Conservation (phyloP, 345 rosid genomes). For the Sonneratia alba region DNA sequence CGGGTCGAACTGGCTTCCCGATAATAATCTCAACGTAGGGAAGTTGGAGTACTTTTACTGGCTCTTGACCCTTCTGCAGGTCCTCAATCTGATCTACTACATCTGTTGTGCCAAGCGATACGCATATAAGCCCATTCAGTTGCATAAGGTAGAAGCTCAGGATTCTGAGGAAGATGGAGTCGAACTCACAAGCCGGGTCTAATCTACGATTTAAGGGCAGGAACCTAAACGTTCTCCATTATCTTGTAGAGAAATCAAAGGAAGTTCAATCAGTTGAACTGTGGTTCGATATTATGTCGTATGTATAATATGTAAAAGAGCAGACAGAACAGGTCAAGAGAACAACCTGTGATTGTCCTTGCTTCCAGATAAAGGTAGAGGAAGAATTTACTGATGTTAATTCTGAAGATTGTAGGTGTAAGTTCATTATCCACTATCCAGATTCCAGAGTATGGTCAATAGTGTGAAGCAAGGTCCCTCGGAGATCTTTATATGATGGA, state of each 20-base stretch:
- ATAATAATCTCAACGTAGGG: slow-evolving; percentile 59
- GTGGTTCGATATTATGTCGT: neutral
- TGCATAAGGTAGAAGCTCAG: slow-evolving; percentile 20
- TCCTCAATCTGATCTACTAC: slow-evolving; percentile 51
- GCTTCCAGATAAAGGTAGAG: too few relatives aligned
- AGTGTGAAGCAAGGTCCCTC: neutral
- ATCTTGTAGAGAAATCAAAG: too few relatives aligned
- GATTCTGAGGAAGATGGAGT: slow-evolving; percentile 17
- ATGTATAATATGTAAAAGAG: neutral
- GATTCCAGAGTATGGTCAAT: neutral
- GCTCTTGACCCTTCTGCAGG: slow-evolving; percentile 59
- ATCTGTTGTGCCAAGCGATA: slow-evolving; percentile 53
- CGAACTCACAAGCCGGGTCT: slow-evolving; percentile 31
- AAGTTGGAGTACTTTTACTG: slow-evolving; percentile 80
- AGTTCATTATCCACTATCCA: slow-evolving; percentile 1
- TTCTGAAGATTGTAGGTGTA: neutral
- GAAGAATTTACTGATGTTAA: neutral
- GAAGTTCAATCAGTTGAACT: neutral
- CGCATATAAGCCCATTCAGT: slow-evolving; percentile 61
- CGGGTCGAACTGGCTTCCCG: slow-evolving; percentile 80
- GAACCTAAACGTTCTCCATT: too few relatives aligned
- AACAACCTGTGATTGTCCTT: neutral
- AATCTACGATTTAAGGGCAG: neutral
- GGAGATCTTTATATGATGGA: slow-evolving; percentile 2
- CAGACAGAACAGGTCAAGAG: neutral